Conservation (phyloP, 2,329 filamentous ascomycete species). For the Fusarium coicis region DNA sequence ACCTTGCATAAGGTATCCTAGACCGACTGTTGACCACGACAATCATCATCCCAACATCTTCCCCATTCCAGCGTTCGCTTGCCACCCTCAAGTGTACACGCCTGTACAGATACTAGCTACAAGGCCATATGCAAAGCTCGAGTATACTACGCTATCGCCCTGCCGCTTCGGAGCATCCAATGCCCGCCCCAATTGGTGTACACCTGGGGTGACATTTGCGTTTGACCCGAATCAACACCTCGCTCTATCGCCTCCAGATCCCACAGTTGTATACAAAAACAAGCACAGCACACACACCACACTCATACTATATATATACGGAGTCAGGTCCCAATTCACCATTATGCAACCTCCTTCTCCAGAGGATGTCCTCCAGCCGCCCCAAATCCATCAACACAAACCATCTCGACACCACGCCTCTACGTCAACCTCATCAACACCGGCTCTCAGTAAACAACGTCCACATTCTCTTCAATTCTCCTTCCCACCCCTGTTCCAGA, state of each 20-base stretch:
- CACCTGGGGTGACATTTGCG: conserved; percentile 31
- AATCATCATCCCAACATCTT: conserved; percentile 37
- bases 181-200: conserved; percentile 39
- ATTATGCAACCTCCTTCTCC: conserved; percentile 33
- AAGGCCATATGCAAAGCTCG: conserved; percentile 33
- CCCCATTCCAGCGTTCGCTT: conserved; percentile 31
- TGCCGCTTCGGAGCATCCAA: conserved; percentile 27
- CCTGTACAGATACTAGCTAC: conserved; percentile 25
- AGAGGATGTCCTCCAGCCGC: conserved; percentile 32
- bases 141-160: conserved; percentile 16
- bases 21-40: conserved; percentile 34
- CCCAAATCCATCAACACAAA: conserved; percentile 33
- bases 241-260: conserved; percentile 20
- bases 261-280: conserved; percentile 17
- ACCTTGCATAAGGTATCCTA: conserved; percentile 33
- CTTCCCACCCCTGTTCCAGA: conserved; percentile 60
- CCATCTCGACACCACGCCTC: conserved; percentile 40
- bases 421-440: conserved; percentile 40
- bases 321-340: conserved; percentile 12
- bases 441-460: conserved; percentile 41
- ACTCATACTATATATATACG: conserved; percentile 34
- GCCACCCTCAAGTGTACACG: conserved; percentile 35
- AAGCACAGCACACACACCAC: conserved; percentile 2
- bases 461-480: conserved; percentile 58
- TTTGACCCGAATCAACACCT: conserved; percentile 26